Percentiles rank a stretch among this genome's conserved stretches.
Evolutionary conservation across 495 filamentous ascomycete species (phyloP).

Genomic region (Aspergillus carlsbadensis): DNA sequence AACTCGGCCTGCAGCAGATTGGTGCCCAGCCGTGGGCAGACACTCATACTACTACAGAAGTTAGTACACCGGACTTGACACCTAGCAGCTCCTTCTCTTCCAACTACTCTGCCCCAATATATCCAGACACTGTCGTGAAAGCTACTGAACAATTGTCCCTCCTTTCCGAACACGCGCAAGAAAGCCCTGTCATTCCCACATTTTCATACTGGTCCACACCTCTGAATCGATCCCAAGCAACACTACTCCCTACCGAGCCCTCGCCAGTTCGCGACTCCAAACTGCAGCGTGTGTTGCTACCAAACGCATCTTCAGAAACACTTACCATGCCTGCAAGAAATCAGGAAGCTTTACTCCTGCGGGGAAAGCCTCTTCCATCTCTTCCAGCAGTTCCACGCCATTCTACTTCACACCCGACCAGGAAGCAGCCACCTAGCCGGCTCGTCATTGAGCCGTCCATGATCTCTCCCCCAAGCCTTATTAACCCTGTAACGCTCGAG

Average conservation of each 20-base stretch:
- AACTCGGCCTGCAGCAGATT: slow-evolving; percentile 32
- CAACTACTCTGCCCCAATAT: slow-evolving; percentile 33
- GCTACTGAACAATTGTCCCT: slow-evolving; percentile 33
- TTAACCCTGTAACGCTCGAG: slow-evolving; percentile 46
- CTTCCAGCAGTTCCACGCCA: slow-evolving; percentile 30
- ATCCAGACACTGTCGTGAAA: slow-evolving; percentile 31
- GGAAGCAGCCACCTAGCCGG: slow-evolving; percentile 31
- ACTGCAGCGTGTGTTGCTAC: slow-evolving; percentile 13
- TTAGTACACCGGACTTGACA: slow-evolving; percentile 42
- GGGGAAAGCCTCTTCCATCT: slow-evolving; percentile 38
- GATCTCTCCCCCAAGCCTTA: slow-evolving; percentile 43
- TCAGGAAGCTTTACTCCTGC: slow-evolving; percentile 29
- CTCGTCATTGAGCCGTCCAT: slow-evolving; percentile 42
- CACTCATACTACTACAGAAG: slow-evolving; percentile 33
- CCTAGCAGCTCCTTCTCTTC: slow-evolving; percentile 50
- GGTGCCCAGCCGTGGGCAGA: slow-evolving; percentile 27
- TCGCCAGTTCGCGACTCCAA: slow-evolving; percentile 29
- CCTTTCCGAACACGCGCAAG: slow-evolving; percentile 22
- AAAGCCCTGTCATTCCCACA: slow-evolving; percentile 21
- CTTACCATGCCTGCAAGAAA: slow-evolving; percentile 36
- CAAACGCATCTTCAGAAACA: slow-evolving; percentile 32
- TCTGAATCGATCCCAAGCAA: slow-evolving; percentile 33
- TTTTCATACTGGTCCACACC: slow-evolving; percentile 36
- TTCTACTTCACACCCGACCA: slow-evolving; percentile 17
- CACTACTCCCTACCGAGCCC: slow-evolving; percentile 27